phyloP scores from a whole-genome alignment of 1,139 yeast species.

The Entelexis paramagnoliae region DNA sequence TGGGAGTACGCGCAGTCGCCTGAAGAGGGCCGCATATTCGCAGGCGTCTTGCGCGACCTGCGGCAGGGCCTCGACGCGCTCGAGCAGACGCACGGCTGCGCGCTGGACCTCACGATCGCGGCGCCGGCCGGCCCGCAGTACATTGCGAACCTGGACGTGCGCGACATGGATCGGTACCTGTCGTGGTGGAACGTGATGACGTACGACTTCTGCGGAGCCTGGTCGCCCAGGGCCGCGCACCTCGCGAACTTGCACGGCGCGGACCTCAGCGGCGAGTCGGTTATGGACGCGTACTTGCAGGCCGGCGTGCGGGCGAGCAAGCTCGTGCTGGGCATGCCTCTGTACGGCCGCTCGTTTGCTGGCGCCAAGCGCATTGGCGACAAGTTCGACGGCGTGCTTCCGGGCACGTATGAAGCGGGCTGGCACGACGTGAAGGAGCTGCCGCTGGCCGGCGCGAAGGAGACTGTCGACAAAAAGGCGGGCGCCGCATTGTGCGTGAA shows the following conservation, averaged over 20 bases:
- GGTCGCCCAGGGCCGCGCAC: conserved; percentile 54
- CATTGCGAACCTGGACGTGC: conserved; percentile 37
- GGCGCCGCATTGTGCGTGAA: conserved; percentile 52
- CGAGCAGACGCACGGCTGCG: conserved; percentile 38
- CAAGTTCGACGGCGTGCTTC: conserved; percentile 42
- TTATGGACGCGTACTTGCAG: conserved; percentile 39
- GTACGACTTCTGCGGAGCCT: conserved; percentile 73
- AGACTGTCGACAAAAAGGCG: conserved; percentile 42
- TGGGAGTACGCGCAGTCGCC: conserved; percentile 74
- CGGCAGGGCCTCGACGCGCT: conserved; percentile 40
- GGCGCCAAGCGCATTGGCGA: conserved; percentile 37
- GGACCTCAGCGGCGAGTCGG: conserved; percentile 40
- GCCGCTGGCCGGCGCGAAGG: conserved; percentile 39
- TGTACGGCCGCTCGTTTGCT: conserved; percentile 61
- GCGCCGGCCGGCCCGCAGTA: conserved; percentile 57
- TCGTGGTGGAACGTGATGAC: conserved; percentile 82
- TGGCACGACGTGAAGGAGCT: conserved; percentile 46
- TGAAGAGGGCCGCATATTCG: conserved; percentile 30
- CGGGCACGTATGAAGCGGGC: conserved; percentile 46
- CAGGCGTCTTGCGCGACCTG: conserved; percentile 29
- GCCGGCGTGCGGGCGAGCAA: conserved; percentile 42
- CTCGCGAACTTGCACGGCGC: conserved; percentile 63
- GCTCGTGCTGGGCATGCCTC: conserved; percentile 77
- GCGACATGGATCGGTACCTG: conserved; percentile 47
- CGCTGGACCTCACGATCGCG: conserved; percentile 52